phyloP scores from a whole-genome alignment of 1,284 basidiomycete species.

The Apiotrichum sp. region DNA sequence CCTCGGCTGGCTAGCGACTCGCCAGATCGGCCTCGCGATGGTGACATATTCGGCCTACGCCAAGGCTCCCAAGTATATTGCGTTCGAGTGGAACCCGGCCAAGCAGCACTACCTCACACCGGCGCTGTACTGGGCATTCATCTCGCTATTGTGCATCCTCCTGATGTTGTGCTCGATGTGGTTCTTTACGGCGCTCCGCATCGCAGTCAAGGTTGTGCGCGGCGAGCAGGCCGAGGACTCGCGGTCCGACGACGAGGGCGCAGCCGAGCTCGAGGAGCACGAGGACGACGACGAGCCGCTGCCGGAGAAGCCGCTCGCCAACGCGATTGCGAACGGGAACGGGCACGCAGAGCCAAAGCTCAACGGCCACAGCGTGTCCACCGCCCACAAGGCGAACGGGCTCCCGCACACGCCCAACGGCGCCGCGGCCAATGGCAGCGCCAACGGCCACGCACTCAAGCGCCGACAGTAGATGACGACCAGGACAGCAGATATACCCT shows the following conservation, averaged over 20 bases:
- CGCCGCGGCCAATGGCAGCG: background rate
- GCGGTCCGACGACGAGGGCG: constrained; percentile 72
- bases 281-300: background rate
- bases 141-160: constrained; percentile 52
- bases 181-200: constrained; percentile 76
- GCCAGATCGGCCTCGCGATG: constrained; percentile 69
- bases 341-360: background rate
- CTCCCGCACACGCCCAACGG: too few species aligned
- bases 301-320: background rate
- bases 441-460: constrained; percentile 3
- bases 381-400: background rate
- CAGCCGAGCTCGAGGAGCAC: constrained; percentile 15
- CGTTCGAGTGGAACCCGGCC: constrained; percentile 58
- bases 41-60: constrained; percentile 59
- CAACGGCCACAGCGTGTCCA: background rate
- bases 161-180: constrained; percentile 72
- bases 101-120: constrained; percentile 56
- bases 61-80: constrained; percentile 53
- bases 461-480: background rate
- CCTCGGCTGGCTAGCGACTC: constrained; percentile 79
- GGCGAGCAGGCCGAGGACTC: constrained; percentile 75
- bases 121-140: constrained; percentile 53
- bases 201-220: constrained; percentile 71
- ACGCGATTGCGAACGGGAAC: background rate
- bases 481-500: background rate